Evolutionary conservation across 2,329 filamentous ascomycete species (phyloP), one percentile per base, ranked within the genome.

Genomic region (Aspergillus sergii): DNA sequence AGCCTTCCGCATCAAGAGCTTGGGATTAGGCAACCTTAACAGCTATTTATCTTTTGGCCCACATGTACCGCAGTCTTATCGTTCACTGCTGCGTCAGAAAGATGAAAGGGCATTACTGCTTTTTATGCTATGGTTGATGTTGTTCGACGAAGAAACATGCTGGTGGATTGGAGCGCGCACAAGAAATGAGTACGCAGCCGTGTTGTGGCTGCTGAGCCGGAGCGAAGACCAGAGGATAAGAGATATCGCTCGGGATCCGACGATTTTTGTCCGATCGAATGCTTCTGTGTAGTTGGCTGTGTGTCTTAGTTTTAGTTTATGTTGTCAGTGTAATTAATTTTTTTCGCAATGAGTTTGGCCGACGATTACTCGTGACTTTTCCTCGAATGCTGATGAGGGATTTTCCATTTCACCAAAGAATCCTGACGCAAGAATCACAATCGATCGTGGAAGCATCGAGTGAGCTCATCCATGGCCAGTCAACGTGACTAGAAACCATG

Each of bases 111-210:
- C 57, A 4, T 23, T 58, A 12, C 43, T 58, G 21, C 30, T 58
- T 12, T 50, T 58, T 30, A 50, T 58, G 41, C n/a, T 58, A 16
- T 58, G 57, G 43, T 19, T 58, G 26, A 45, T 32, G 32, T 12
- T 58, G 11, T 43, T 58, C 14, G 21, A 32, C 4, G 19, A 23
- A 8, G 43, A 50, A 21, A 28, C 19, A 16, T 58, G 26, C 26
- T 58, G 57, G 57, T 50, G 57, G 43, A 46, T 57, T n/a, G 14
- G 4, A 10, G 21, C 19, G 10, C 57, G 43, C 14, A 43, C 57
- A 1, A 21, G 55, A 9, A 58, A 32, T 36, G 57, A 57, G 41
- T 57, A 57, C 43, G 19, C 55, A 26, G 55, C 41, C 16, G 57
- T 58, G 19, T 58, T 12, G 11, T 36, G 57, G 41, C 21, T 48